Conservation (phyloP, 2,329 filamentous ascomycete species). For the Talaromyces rugulosus region DNA sequence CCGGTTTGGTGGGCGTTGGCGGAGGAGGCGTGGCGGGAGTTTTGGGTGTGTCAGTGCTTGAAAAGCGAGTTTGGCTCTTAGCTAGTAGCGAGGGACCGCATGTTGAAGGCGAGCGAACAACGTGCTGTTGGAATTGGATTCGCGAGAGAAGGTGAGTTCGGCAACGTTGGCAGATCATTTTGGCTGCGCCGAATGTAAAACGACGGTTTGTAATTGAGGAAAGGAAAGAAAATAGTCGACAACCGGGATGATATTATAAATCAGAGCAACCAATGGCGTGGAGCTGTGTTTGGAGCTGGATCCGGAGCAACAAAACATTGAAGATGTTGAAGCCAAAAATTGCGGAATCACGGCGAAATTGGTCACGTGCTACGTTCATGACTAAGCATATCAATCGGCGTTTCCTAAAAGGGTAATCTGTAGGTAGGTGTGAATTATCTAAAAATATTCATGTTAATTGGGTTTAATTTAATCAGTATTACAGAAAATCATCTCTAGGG, state of each 20-base stretch:
- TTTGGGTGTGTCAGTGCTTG: slow-evolving; percentile 23
- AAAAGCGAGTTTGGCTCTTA: slow-evolving; percentile 27
- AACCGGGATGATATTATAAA: too few species aligned
- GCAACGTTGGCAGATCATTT: slow-evolving; percentile 41
- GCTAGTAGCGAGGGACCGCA: slow-evolving; percentile 25
- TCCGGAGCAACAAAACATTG: neutral
- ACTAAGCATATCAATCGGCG: neutral
- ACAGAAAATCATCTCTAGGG: too few species aligned
- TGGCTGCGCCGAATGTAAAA: slow-evolving; percentile 4
- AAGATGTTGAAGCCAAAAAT: neutral
- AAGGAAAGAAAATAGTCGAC: neutral
- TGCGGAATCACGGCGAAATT: neutral
- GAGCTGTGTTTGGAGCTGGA: neutral
- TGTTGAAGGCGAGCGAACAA: slow-evolving; percentile 24
- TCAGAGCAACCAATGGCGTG: neutral
- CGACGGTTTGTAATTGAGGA: neutral
- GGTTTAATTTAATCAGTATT: neutral
- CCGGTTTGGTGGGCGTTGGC: slow-evolving; percentile 28
- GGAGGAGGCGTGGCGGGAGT: slow-evolving; percentile 23
- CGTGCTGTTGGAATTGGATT: slow-evolving; percentile 28
- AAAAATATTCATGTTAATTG: neutral
- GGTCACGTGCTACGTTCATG: neutral
- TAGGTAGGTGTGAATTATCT: neutral
- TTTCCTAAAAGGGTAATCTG: neutral
- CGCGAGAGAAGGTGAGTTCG: slow-evolving; percentile 37